Evolutionary conservation across 225 moss, liverwort and hornwort species (phyloP), one percentile per base, ranked within the genome.

Genomic region (Pseudoscleropodium purum): DNA sequence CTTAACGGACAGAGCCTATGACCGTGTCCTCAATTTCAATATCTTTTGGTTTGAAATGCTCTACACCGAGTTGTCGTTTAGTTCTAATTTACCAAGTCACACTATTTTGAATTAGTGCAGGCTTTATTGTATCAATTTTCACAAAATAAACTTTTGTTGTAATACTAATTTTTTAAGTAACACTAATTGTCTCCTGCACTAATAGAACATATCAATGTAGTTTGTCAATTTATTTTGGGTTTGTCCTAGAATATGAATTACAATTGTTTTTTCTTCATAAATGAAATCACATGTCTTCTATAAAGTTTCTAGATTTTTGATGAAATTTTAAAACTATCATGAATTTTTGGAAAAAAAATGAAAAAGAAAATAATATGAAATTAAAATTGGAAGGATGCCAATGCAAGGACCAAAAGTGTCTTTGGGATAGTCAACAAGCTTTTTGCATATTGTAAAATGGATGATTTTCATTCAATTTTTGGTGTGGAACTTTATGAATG

Each of bases 121-220:
- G 26, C 26, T 41, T 5, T 26, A 16, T 5, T 43, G 5, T 16
- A 27, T 29, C 29, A 29, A 7, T 27, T 43, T 73, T 29, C 5
- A 3, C 6, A 73, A 43, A 27, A 72, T 9, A 15, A 15, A 15
- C 5, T 29, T 31, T 47, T 75, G 2, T 49, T 33, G 19, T 76
- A 49, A 21, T 3, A 21, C 21, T 33, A 76, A 5, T 51, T 19
- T 51, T 21, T 1, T 13, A 33, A 0, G 2, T 33, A 5, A 33
- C 0, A 0, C 13, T 13, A 3, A 33, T 13, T 33, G 51, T 33
- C 4, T 3, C 8, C 33, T 7, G 7, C 2, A 31, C 2, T 49
- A 7, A 19, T 20, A 76, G 5, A 51, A 51, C 13, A 51, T 51
- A 33, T 51, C 2, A 13, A 9, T 75, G 49, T 20, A 76, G 11